A percentile compares a stretch with the other conserved stretches of the same genome.
Conservation (phyloP, 345 rosid genomes). For the Hibiscus trionum region DNA sequence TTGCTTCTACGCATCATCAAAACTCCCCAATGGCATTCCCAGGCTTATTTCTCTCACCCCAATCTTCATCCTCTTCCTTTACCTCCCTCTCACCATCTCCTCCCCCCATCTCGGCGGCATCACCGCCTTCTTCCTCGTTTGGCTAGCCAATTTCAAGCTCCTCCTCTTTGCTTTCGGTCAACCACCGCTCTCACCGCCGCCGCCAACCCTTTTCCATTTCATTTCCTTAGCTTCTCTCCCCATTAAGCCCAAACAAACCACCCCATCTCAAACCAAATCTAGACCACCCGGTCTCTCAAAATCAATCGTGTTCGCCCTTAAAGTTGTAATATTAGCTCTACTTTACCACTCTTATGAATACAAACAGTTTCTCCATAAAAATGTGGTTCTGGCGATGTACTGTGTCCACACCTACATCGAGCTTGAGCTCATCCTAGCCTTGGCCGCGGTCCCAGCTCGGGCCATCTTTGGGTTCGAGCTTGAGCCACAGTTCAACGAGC, state of each 20-base stretch:
- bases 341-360: conserved; percentile 30
- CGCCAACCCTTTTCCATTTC: conserved; percentile 40
- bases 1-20: conserved; percentile 38
- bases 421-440: conserved; percentile 30
- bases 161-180: conserved; percentile 53
- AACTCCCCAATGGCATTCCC: conserved; percentile 29
- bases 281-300: not conserved
- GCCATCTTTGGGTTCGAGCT: conserved; percentile 39
- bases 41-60: conserved; percentile 56
- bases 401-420: conserved; percentile 37
- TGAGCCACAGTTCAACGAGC: conserved; percentile 61
- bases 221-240: conserved; percentile 52
- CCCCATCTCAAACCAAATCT: not conserved
- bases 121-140: conserved; percentile 37
- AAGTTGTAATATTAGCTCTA: conserved; percentile 23
- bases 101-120: conserved; percentile 23
- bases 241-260: conserved; percentile 28
- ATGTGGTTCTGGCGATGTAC: conserved; percentile 23
- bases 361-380: conserved; percentile 21
- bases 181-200: conserved; percentile 50
- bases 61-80: conserved; percentile 28
- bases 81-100: conserved; percentile 43
- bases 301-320: conserved; percentile 22
- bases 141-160: conserved; percentile 65
- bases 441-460: conserved; percentile 27